These are phyloP conservation scores for Dactylellina cionopaga DNA, from an alignment of 2,329 filamentous ascomycete species.

Conservation along the genomic window DNA sequence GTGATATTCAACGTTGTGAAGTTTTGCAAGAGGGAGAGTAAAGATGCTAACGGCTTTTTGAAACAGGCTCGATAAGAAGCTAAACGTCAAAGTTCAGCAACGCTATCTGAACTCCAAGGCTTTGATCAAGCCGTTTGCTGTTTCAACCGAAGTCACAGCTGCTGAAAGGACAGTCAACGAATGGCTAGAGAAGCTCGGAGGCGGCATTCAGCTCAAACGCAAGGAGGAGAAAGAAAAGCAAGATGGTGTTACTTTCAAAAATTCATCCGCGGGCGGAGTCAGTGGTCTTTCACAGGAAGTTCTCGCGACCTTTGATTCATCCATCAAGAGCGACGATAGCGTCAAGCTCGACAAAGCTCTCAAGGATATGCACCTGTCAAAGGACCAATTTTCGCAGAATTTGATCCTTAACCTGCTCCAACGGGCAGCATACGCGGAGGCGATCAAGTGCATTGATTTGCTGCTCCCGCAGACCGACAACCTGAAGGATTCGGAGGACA, in stretches of 20 bases:
- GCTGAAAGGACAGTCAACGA: conserved; percentile 80
- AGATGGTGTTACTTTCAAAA: conserved; percentile 33
- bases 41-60: conserved; percentile 24
- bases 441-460: conserved; percentile 75
- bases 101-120: conserved; percentile 91
- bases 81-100: conserved; percentile 78
- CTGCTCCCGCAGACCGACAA: conserved; percentile 75
- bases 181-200: conserved; percentile 84
- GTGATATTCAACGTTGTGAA: background rate
- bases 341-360: conserved; percentile 63
- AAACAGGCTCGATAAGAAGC: conserved; percentile 81
- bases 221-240: conserved; percentile 66
- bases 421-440: conserved; percentile 76
- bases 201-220: conserved; percentile 66
- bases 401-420: conserved; percentile 83
- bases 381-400: conserved; percentile 65
- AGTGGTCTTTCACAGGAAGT: conserved; percentile 75
- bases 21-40: background rate
- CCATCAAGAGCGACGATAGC: conserved; percentile 67
- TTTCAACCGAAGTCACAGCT: conserved; percentile 70
- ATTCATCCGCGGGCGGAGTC: conserved; percentile 68
- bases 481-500: conserved; percentile 86
- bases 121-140: conserved; percentile 86
- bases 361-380: conserved; percentile 67
- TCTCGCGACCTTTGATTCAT: conserved; percentile 74